phyloP scores from a whole-genome alignment of 106 monocot species.

The Phalaenopsis aphrodite region DNA sequence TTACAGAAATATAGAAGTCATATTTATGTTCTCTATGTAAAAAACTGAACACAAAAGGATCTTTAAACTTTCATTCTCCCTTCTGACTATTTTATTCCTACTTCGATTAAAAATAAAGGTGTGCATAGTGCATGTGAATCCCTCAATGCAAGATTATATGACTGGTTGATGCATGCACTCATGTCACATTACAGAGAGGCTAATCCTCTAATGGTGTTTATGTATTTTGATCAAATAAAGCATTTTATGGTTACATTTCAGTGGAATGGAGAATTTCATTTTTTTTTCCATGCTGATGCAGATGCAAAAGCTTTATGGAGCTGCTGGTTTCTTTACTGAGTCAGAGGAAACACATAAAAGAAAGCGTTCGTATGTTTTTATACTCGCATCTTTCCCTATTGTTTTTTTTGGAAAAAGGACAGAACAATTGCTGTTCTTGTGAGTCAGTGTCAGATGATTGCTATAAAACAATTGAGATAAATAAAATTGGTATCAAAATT shows the following conservation, averaged over 20 bases:
- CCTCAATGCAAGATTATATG: no score
- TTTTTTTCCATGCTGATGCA: slow-evolving; percentile 18
- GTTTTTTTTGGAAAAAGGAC: neutral
- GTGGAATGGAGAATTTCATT: neutral
- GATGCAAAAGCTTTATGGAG: slow-evolving; percentile 97
- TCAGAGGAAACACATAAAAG: slow-evolving; percentile 40
- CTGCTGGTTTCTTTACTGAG: slow-evolving; percentile 89
- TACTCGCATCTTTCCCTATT: neutral
- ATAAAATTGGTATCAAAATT: neutral
- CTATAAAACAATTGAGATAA: no score
- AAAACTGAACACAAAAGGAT: no score
- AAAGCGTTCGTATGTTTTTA: slow-evolving; percentile 42
- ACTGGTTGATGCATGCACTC: neutral
- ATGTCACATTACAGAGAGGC: no score
- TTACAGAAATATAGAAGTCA: no score
- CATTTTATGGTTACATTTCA: neutral
- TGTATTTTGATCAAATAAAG: no score
- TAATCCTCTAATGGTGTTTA: neutral
- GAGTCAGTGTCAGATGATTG: neutral
- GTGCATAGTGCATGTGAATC: no score
- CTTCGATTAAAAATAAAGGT: no score
- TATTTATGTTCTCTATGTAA: no score
- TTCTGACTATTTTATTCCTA: no score
- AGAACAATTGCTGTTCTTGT: neutral
- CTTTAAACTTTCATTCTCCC: no score